phyloP scores from a whole-genome alignment of 2,329 filamentous ascomycete genomes.

The Fusarium sp. region DNA sequence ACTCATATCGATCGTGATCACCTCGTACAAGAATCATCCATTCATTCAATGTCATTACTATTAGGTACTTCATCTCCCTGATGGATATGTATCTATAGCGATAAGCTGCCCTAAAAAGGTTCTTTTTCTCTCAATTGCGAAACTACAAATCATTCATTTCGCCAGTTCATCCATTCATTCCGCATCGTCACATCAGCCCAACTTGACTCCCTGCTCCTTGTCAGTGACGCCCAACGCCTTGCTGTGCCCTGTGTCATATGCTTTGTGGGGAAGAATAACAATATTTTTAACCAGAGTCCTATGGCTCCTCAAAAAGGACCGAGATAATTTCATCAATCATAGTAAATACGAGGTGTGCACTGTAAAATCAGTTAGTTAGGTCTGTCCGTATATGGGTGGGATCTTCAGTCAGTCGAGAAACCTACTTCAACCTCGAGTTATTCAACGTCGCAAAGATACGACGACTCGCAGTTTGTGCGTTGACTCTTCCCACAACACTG shows the following conservation, averaged over 20 bases:
- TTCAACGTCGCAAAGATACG: slow-evolving; percentile 93
- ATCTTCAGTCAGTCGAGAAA: slow-evolving; percentile 46
- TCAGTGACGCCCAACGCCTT: slow-evolving; percentile 44
- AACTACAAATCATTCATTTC: slow-evolving; percentile 19
- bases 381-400: not conserved
- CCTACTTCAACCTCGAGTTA: slow-evolving; percentile 89
- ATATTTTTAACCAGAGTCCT: slow-evolving; percentile 14
- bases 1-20: slow-evolving; percentile 2
- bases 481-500: slow-evolving; percentile 91
- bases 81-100: too few species aligned
- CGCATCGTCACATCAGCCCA: slow-evolving; percentile 26
- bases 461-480: slow-evolving; percentile 90
- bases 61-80: slow-evolving; percentile 5
- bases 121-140: too few species aligned
- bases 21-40: slow-evolving; percentile 1
- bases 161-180: slow-evolving; percentile 12
- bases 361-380: slow-evolving; percentile 49
- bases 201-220: slow-evolving; percentile 31
- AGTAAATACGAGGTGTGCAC: slow-evolving; percentile 77
- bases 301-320: slow-evolving; percentile 69
- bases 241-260: slow-evolving; percentile 39
- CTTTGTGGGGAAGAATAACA: slow-evolving; percentile 22
- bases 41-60: slow-evolving; percentile 25
- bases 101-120: too few species aligned
- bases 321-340: slow-evolving; percentile 78